A percentile compares a stretch with the other conserved stretches of the same genome.
These are phyloP conservation scores for Fraxinus platypoda DNA, from an alignment of 305 asterid genomes.

Conservation along the genomic window DNA sequence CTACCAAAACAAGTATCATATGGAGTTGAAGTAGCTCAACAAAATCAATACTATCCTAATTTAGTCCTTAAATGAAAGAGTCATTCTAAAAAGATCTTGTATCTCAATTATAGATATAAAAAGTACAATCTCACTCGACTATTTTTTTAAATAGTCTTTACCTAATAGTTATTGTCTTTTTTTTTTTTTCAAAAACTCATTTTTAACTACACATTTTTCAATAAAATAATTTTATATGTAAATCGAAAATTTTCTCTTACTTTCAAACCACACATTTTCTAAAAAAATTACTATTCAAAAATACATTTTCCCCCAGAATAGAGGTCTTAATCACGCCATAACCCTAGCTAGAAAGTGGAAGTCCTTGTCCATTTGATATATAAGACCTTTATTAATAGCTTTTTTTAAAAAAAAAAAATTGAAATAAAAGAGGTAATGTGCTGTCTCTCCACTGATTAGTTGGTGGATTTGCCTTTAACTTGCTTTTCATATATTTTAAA, in stretches of 20 bases:
- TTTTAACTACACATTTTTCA: too few relatives aligned
- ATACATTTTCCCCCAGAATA: too few relatives aligned
- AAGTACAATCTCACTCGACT: neutral
- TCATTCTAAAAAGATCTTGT: neutral
- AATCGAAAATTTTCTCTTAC: too few relatives aligned
- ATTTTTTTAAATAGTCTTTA: too few relatives aligned
- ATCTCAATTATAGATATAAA: neutral
- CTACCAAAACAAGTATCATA: neutral
- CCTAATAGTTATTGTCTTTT: too few relatives aligned
- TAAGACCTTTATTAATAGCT: neutral
- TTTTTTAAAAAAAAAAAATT: neutral
- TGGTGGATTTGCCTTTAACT: conserved; percentile 36
- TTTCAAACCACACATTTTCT: too few relatives aligned
- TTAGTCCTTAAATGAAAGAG: too few relatives aligned
- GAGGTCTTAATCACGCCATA: neutral
- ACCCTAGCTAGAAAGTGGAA: neutral
- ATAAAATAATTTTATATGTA: too few relatives aligned
- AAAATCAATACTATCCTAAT: neutral
- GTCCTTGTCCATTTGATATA: neutral
- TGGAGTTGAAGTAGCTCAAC: neutral
- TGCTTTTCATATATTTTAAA: conserved; percentile 21
- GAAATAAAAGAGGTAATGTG: conserved; percentile 7
- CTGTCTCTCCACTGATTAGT: conserved; percentile 33
- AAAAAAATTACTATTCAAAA: too few relatives aligned
- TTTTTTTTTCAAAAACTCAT: too few relatives aligned